phyloP scores from a whole-genome alignment of 2,329 filamentous ascomycete species.

The Colletotrichum sidae region DNA sequence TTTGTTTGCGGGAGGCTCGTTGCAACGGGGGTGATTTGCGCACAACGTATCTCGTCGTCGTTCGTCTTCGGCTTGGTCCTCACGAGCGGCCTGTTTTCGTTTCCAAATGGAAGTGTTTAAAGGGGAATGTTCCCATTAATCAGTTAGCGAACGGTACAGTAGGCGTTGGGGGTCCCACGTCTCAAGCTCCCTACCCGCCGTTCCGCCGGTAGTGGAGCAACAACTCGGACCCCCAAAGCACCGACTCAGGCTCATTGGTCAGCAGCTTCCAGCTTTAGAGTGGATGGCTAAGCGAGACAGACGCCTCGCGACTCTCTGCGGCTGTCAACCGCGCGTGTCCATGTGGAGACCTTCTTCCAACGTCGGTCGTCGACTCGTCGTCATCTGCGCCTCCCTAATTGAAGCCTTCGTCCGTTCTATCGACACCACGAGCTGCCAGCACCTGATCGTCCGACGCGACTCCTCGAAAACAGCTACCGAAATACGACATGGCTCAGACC shows the following conservation, averaged over 20 bases:
- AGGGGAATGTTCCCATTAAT: constrained; percentile 15
- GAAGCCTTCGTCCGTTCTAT: constrained; percentile 12
- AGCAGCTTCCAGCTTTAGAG: constrained; percentile 4
- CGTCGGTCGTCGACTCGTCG: constrained; percentile 13
- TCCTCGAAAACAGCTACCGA: neutral
- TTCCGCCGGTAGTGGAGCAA: constrained; percentile 32
- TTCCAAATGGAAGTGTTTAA: constrained; percentile 25
- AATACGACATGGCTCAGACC: constrained; percentile 33
- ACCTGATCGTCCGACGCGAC: neutral
- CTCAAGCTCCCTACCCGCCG: constrained; percentile 29
- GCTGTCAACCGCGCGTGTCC: constrained; percentile 10
- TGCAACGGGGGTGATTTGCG: constrained; percentile 2
- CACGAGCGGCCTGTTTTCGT: constrained; percentile 21
- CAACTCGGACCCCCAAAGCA: constrained; percentile 10
- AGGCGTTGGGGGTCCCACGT: constrained; percentile 19
- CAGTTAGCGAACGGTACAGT: neutral
- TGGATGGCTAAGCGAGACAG: constrained; percentile 29
- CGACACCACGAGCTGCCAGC: neutral
- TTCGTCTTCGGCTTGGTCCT: constrained; percentile 25
- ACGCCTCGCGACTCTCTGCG: constrained; percentile 2
- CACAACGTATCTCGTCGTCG: constrained; percentile 11
- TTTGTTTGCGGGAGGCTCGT: neutral
- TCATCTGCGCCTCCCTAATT: neutral
- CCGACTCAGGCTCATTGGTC: constrained; percentile 31
- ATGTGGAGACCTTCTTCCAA: constrained; percentile 23